phyloP scores from a whole-genome alignment of 139 green algal genomes.

The Chlamydomonas urium region DNA sequence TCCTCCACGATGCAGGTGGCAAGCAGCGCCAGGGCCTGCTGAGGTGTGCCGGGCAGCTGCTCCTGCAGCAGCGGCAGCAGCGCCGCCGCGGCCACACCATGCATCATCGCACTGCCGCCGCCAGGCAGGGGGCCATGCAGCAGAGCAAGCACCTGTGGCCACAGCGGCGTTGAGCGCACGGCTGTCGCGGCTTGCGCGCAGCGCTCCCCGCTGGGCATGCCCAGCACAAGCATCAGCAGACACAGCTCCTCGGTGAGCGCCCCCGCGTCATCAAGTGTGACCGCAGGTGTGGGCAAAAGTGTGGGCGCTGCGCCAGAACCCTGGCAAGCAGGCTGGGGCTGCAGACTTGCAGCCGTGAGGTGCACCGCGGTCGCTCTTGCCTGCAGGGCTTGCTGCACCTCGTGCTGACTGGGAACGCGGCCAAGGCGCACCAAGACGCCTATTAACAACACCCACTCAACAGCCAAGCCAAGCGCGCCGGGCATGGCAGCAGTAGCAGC shows the following conservation, averaged over 20 bases:
- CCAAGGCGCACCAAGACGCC: background rate
- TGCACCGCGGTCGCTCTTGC: no score
- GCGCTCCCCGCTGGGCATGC: background rate
- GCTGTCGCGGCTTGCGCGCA: background rate
- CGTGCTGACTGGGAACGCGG: background rate
- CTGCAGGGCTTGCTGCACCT: background rate
- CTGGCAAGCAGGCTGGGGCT: no score
- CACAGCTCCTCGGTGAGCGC: background rate
- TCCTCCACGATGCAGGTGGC: background rate
- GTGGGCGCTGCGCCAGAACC: no score
- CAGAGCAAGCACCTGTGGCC: no score
- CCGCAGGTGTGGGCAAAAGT: no score
- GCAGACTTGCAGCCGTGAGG: no score
- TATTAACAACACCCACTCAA: no score
- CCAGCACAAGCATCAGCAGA: background rate
- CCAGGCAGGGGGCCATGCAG: background rate
- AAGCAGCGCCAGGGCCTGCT: background rate
- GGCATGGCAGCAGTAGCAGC: background rate
- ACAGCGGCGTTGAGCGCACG: background rate
- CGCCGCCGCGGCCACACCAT: background rate
- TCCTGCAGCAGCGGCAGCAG: constrained; percentile 13
- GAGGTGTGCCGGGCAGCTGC: background rate
- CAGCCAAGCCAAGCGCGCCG: background rate
- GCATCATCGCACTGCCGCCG: background rate
- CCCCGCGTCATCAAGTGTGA: no score